A percentile compares a stretch with the other conserved stretches of the same genome.
These are phyloP conservation scores for Salix arbutifolia DNA, from an alignment of 345 rosid species.

Conservation along the genomic window DNA sequence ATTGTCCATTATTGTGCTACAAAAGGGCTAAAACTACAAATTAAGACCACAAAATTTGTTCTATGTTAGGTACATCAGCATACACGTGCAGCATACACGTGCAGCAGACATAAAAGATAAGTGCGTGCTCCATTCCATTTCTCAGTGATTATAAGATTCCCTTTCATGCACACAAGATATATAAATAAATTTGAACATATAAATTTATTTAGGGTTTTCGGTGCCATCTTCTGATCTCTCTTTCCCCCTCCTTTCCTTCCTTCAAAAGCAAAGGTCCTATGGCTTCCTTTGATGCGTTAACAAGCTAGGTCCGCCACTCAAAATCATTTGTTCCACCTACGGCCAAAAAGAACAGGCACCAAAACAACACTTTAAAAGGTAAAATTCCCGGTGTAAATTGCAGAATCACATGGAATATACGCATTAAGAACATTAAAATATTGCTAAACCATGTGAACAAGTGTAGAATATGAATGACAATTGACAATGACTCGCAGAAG, in stretches of 20 bases:
- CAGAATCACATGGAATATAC: not conserved
- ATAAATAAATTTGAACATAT: no score
- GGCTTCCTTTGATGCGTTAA: no score
- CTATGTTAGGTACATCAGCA: constrained; percentile 7
- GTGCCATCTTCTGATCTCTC: no score
- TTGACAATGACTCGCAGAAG: not conserved
- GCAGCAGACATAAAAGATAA: not conserved
- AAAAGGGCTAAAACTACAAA: no score
- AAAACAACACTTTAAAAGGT: not conserved
- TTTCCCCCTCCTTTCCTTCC: no score
- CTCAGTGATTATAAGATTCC: not conserved
- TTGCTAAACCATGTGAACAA: not conserved
- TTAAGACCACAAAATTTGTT: no score
- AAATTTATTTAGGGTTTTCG: no score
- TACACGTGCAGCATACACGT: constrained; percentile 1
- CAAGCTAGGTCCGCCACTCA: no score
- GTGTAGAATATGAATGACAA: not conserved
- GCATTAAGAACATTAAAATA: not conserved
- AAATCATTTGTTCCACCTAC: not conserved
- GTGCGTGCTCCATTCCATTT: not conserved
- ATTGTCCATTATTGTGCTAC: no score
- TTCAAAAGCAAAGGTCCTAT: no score
- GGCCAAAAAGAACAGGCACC: not conserved
- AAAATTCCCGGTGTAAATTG: not conserved
- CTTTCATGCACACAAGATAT: no score